Evolutionary conservation across 2,329 filamentous ascomycete species (phyloP).

Genomic region (Penicillium crustosum): DNA sequence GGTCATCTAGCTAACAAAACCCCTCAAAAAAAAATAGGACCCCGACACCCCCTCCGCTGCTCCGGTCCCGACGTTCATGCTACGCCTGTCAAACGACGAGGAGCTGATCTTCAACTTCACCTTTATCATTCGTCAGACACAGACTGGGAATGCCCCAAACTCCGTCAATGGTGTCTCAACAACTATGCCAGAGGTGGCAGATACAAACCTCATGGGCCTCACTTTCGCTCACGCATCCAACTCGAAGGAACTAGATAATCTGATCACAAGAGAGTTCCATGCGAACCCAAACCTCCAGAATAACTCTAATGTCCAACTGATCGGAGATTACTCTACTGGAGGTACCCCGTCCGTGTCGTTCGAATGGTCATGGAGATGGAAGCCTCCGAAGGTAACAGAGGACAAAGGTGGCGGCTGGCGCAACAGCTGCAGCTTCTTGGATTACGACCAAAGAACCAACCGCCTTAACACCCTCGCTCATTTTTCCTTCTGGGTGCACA

Average conservation of each 20-base stretch:
- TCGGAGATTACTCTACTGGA: constrained; percentile 85
- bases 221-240: constrained; percentile 91
- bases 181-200: constrained; percentile 52
- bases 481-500: constrained; percentile 94
- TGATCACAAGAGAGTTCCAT: constrained; percentile 93
- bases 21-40: constrained; percentile 59
- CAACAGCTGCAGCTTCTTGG: constrained; percentile 94
- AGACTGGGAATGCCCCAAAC: constrained; percentile 52
- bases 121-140: constrained; percentile 68
- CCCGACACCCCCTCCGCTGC: constrained; percentile 60
- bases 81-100: constrained; percentile 86
- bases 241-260: constrained; percentile 81
- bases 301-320: constrained; percentile 89
- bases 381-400: constrained; percentile 76
- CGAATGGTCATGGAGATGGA: constrained; percentile 97
- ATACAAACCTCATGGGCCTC: constrained; percentile 81
- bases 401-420: constrained; percentile 91
- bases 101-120: constrained; percentile 92
- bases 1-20: constrained; percentile 6
- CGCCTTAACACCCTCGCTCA: constrained; percentile 81
- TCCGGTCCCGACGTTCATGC: constrained; percentile 67
- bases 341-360: constrained; percentile 84
- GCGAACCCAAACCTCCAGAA: constrained; percentile 97
- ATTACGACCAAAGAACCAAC: constrained; percentile 93
- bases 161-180: constrained; percentile 54